Conservation (phyloP, 2,329 filamentous ascomycete species). For the Botryosphaeria dothidea region DNA sequence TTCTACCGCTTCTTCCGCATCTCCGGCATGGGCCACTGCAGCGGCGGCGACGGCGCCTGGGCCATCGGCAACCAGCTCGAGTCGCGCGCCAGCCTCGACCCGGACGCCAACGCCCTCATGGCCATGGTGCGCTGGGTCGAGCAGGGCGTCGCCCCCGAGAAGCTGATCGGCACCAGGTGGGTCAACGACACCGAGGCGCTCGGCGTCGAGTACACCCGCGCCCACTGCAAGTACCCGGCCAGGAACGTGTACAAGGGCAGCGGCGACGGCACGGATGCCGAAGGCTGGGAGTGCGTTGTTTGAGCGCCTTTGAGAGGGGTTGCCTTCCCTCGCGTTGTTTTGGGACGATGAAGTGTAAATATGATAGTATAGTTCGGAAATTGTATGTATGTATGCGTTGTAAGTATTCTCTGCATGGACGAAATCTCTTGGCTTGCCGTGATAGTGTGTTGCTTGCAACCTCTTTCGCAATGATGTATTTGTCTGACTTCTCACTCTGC, state of each 20-base stretch:
- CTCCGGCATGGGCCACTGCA: slow-evolving; percentile 55
- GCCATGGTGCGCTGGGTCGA: slow-evolving; percentile 53
- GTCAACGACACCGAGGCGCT: slow-evolving; percentile 25
- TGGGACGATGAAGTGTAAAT: too few species aligned
- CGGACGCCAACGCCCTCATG: slow-evolving; percentile 48
- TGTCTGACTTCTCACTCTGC: too few species aligned
- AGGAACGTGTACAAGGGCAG: slow-evolving; percentile 35
- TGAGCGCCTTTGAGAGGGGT: too few species aligned
- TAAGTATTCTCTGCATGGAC: too few species aligned
- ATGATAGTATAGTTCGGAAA: too few species aligned
- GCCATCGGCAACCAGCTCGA: slow-evolving; percentile 32
- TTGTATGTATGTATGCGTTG: too few species aligned
- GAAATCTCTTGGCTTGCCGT: too few species aligned
- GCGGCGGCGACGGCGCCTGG: slow-evolving; percentile 49
- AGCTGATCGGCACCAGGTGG: slow-evolving; percentile 37
- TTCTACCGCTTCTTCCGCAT: slow-evolving; percentile 56
- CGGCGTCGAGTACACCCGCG: slow-evolving; percentile 24
- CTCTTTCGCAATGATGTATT: too few species aligned
- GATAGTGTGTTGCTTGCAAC: too few species aligned
- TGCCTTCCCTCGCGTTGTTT: too few species aligned
- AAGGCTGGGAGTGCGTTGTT: slow-evolving; percentile 35
- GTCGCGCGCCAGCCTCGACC: slow-evolving; percentile 31
- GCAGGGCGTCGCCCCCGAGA: slow-evolving; percentile 43
- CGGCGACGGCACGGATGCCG: slow-evolving; percentile 30
- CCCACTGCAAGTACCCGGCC: slow-evolving; percentile 40